These are phyloP conservation scores for Purpureocillium takamizusanense DNA, from an alignment of 2,329 filamentous ascomycete genomes.

Conservation along the genomic window DNA sequence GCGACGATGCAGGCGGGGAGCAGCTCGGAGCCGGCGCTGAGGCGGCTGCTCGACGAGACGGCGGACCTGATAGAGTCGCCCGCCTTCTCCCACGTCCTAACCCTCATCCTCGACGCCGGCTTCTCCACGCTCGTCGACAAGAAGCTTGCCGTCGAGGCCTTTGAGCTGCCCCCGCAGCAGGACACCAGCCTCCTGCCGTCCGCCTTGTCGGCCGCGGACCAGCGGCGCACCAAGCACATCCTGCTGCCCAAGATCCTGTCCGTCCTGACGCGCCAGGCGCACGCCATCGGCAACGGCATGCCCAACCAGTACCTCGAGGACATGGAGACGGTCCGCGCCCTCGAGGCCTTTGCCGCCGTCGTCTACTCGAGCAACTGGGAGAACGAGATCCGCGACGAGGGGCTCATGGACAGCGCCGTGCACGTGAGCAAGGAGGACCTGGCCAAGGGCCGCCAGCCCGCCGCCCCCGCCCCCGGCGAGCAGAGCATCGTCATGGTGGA, in stretches of 20 bases:
- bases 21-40: slow-evolving; percentile 50
- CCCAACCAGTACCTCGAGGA: slow-evolving; percentile 62
- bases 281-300: slow-evolving; percentile 73
- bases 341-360: slow-evolving; percentile 78
- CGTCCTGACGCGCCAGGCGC: slow-evolving; percentile 82
- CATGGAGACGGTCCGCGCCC: slow-evolving; percentile 67
- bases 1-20: slow-evolving; percentile 21
- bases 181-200: slow-evolving; percentile 25
- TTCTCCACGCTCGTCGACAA: slow-evolving; percentile 78
- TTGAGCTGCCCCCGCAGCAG: slow-evolving; percentile 41
- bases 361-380: slow-evolving; percentile 83
- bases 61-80: slow-evolving; percentile 93
- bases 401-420: slow-evolving; percentile 27
- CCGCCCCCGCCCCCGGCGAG: slow-evolving; percentile 18
- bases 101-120: slow-evolving; percentile 74
- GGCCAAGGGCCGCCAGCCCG: slow-evolving; percentile 9
- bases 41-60: slow-evolving; percentile 87
- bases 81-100: slow-evolving; percentile 77
- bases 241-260: slow-evolving; percentile 80
- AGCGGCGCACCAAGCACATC: slow-evolving; percentile 50
- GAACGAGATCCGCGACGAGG: slow-evolving; percentile 49
- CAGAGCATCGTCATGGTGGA: slow-evolving; percentile 48
- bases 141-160: slow-evolving; percentile 72
- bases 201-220: slow-evolving; percentile 36
- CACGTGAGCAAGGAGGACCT: slow-evolving; percentile 16